These are phyloP conservation scores for Yarrowia alimentaria DNA, from an alignment of 805 yeast species.

Conservation along the genomic window DNA sequence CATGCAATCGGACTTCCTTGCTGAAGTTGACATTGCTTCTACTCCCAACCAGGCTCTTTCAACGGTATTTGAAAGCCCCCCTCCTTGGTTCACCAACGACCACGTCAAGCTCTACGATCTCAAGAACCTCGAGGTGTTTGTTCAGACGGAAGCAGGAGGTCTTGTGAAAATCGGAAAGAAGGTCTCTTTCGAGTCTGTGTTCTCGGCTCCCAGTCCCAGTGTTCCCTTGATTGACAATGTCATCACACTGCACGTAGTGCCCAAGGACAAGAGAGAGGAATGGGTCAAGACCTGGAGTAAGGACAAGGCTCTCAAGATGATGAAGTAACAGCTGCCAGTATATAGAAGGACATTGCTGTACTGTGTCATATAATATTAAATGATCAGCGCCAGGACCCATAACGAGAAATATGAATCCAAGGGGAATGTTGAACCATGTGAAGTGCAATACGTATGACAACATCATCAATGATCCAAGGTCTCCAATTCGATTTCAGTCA, in stretches of 20 bases:
- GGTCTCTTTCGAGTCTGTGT: slow-evolving; percentile 59
- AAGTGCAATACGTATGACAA: too few relatives aligned
- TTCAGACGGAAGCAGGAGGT: slow-evolving; percentile 84
- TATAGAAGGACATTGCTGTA: too few relatives aligned
- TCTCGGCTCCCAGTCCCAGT: slow-evolving; percentile 59
- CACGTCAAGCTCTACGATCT: slow-evolving; percentile 56
- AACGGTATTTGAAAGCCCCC: slow-evolving; percentile 62
- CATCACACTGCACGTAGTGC: slow-evolving; percentile 73
- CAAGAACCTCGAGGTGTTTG: slow-evolving; percentile 64
- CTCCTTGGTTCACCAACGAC: slow-evolving; percentile 62
- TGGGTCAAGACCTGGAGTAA: slow-evolving; percentile 55
- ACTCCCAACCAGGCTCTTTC: slow-evolving; percentile 64
- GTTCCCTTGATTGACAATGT: slow-evolving; percentile 77
- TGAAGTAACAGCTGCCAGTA: too few relatives aligned
- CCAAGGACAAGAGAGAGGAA: slow-evolving; percentile 58
- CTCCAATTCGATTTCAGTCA: too few relatives aligned
- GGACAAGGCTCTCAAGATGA: slow-evolving; percentile 31
- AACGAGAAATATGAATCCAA: too few relatives aligned
- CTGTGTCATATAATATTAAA: too few relatives aligned
- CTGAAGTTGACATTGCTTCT: slow-evolving; percentile 68
- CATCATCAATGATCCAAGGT: too few relatives aligned
- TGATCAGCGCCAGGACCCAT: too few relatives aligned
- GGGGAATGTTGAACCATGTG: too few relatives aligned
- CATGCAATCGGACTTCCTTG: slow-evolving; percentile 80
- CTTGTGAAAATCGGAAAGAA: slow-evolving; percentile 82